A percentile compares a stretch with the other conserved stretches of the same genome.
phyloP scores from a whole-genome alignment of 768 basidiomycete genomes.

The Termitomyces sp. region DNA sequence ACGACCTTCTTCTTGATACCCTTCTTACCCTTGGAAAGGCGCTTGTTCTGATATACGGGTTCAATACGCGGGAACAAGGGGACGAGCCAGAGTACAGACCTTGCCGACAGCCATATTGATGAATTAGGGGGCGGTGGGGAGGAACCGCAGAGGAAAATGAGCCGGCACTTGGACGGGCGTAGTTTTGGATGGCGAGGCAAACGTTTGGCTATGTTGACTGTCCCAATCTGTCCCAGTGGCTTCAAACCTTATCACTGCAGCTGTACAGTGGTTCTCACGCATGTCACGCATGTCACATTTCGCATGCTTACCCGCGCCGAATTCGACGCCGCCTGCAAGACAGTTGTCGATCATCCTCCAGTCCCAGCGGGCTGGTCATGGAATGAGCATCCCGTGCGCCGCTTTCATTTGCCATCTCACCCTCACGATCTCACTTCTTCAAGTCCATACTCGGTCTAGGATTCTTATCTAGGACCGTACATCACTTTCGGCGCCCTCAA shows the following conservation, averaged over 20 bases:
- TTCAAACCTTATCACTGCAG: slow-evolving; percentile 54
- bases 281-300: slow-evolving; percentile 22
- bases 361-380: slow-evolving; percentile 46
- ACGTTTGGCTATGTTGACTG: slow-evolving; percentile 25
- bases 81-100: slow-evolving; percentile 36
- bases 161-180: slow-evolving; percentile 47
- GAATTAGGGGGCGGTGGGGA: slow-evolving; percentile 32
- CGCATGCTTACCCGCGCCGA: slow-evolving; percentile 48
- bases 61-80: neutral
- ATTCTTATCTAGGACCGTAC: slow-evolving; percentile 38
- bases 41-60: slow-evolving; percentile 72
- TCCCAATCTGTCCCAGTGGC: slow-evolving; percentile 37
- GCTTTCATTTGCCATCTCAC: slow-evolving; percentile 2
- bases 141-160: slow-evolving; percentile 33
- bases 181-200: slow-evolving; percentile 28
- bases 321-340: slow-evolving; percentile 58
- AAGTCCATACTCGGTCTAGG: slow-evolving; percentile 37
- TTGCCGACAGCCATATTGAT: slow-evolving; percentile 85
- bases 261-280: slow-evolving; percentile 49
- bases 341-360: slow-evolving; percentile 28
- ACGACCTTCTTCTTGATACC: slow-evolving; percentile 99
- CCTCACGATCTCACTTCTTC: neutral
- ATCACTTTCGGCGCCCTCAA: slow-evolving; percentile 16
- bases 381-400: slow-evolving; percentile 56
- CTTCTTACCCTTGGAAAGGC: slow-evolving; percentile 97